Base-by-base conservation (phyloP, 805 yeast species). In the Barnettozyma vustinii region DNA sequence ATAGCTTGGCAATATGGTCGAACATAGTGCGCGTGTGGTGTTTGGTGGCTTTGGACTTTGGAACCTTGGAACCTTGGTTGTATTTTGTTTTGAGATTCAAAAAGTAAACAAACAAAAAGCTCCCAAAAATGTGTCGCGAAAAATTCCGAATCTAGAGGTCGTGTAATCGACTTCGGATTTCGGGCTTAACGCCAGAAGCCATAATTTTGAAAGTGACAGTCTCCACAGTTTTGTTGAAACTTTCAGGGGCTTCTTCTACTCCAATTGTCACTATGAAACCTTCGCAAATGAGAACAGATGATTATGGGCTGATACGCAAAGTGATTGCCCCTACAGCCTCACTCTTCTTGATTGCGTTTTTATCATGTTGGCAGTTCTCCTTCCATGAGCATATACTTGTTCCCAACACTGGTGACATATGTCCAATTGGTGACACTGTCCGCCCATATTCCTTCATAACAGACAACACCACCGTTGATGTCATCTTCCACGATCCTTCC, bases 401-500 rank as follows among this genome's bases (percentile, higher is more conserved):
- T 7, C 16, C 4, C 15, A 10, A 15, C 9, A 37, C 16, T 5
- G 12, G 13, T 10, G n/a, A 51, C 2, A 21, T 51, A 4, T 64
- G 68, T 44, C 61, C 63, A 15, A 40, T 54, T 30, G 49, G 58
- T 9, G 53, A 54, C 8, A 58, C 52, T 6, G 20, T 57, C 9
- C 52, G 57, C 12, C 65, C 67, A 10, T 16, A 48, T 4, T 37
- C 63, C 8, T 77, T 64, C 53, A 48, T 58, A 3, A 23, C 48
- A 2, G 66, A 66, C 53, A 64, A 66, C 26, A 61, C 66, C 2
- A 59, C 70, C 1, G 62, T 72, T 4, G 57, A 64, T 5, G 52
- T 50, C 20, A 71, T 76, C 39, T 54, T 74, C 12, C 35, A 60
- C 16, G 71, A 71, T 52, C 62, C 57, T 1, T 50, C 46, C 0